Base-by-base conservation (phyloP, 345 rosid genomes). In the Syzygium grande region DNA sequence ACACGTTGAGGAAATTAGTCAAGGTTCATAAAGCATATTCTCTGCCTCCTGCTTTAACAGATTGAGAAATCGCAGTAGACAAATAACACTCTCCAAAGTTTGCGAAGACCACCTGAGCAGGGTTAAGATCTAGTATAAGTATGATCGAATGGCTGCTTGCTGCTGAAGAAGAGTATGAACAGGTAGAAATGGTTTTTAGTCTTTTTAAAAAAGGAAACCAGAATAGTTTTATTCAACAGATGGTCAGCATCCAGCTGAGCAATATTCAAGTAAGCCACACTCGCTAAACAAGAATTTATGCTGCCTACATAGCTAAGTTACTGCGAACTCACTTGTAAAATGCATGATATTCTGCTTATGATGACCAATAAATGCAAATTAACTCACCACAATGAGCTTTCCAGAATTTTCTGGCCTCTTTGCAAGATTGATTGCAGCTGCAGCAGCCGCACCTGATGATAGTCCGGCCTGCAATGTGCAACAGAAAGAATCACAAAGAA, bases 401-500 rank as follows among this genome's bases (percentile, higher is more conserved):
- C 96, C 94, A 41, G 94, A 93, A 85, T 95, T 93, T 92, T 94
- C 96, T 41, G 94, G 94, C 87, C 92, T 91, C 90, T 93, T 92
- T 3, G 95, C 97, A 38, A 93, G 91, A 89, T 88, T 89, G 54
- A 95, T 89, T 34, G 97, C 93, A 2, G 97, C 96, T 17, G 93
- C 92, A 16, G 94, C 92, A 51, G 94, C 94, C 27, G 93, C 93
- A 88, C 96, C 96, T 5, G 93, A 95, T 30, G 94, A 94, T 90
- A 95, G 92, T 43, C 97, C 95, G 15, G 92, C 77, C 77, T 97
- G 90, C 84, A 63, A 88, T 23, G 17, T 51, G 11, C 1, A 52
- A 23, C 22, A 6, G 11, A 14, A 7, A 17, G 51, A 46, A 49
- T 83, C 34, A 13, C 27, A 11, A 46, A 46, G 52, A 38, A 19